phyloP scores from a whole-genome alignment of 768 basidiomycete species.

The Lactarius tabidus region DNA sequence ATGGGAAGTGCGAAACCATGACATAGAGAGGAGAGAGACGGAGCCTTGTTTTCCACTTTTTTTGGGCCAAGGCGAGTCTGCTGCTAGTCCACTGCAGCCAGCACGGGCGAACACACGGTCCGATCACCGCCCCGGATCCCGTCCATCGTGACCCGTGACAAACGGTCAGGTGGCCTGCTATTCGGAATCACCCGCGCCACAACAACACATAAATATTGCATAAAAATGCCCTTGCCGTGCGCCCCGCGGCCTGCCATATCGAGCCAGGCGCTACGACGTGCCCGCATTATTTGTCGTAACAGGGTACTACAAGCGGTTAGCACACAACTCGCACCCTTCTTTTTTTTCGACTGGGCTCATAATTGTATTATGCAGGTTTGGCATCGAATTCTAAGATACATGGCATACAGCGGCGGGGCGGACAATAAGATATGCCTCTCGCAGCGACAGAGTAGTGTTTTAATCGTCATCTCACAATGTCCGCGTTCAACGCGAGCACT shows the following conservation, averaged over 20 bases:
- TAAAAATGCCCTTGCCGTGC: background rate
- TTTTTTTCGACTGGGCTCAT: background rate
- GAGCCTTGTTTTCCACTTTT: background rate
- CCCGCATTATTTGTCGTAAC: slow-evolving; percentile 17
- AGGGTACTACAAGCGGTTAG: background rate
- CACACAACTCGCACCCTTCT: background rate
- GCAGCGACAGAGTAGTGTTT: slow-evolving; percentile 11
- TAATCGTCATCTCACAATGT: slow-evolving; percentile 7
- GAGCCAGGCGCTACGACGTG: slow-evolving; percentile 17
- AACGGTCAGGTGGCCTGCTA: background rate
- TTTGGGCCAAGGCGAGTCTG: background rate
- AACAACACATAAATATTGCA: background rate
- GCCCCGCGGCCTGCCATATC: slow-evolving; percentile 11
- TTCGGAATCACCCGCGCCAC: slow-evolving; percentile 1
- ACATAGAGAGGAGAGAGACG: slow-evolving; percentile 11
- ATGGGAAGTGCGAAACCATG: slow-evolving; percentile 53
- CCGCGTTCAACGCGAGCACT: slow-evolving; percentile 17
- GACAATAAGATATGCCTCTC: slow-evolving; percentile 18
- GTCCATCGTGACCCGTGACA: too few species aligned
- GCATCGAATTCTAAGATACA: slow-evolving; percentile 19
- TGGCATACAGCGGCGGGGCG: slow-evolving; percentile 12
- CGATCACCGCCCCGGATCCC: background rate
- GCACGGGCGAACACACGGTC: background rate
- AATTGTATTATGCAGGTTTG: slow-evolving; percentile 18
- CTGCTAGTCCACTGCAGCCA: background rate